Percentiles rank a stretch among this genome's conserved stretches.
Conservation (phyloP, 306 rosid species). For the Sindora glabra region DNA sequence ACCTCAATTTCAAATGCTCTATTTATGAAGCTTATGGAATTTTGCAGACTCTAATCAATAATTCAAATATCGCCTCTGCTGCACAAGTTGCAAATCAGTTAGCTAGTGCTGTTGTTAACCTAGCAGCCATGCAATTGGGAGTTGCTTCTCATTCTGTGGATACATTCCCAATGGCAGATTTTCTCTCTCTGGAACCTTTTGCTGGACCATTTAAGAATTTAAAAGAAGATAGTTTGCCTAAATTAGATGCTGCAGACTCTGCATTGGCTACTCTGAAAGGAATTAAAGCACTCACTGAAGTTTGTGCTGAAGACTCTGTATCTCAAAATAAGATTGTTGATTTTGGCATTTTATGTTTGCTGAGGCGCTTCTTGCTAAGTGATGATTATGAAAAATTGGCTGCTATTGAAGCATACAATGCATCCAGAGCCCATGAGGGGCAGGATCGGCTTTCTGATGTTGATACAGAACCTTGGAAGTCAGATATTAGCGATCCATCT, state of each 20-base stretch:
- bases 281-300: slow-evolving; percentile 78
- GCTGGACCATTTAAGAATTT: slow-evolving; percentile 55
- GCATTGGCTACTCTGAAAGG: slow-evolving; percentile 90
- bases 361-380: slow-evolving; percentile 71
- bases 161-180: slow-evolving; percentile 64
- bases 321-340: slow-evolving; percentile 57
- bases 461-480: slow-evolving; percentile 27
- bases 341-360: slow-evolving; percentile 67
- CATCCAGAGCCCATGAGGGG: slow-evolving; percentile 63
- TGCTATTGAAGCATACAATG: slow-evolving; percentile 84
- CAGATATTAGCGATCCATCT: slow-evolving; percentile 46
- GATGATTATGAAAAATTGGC: slow-evolving; percentile 95
- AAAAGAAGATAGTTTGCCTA: slow-evolving; percentile 54
- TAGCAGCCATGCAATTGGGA: slow-evolving; percentile 58
- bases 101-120: slow-evolving; percentile 70
- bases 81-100: slow-evolving; percentile 69
- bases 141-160: slow-evolving; percentile 41
- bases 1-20: neutral
- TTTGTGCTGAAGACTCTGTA: slow-evolving; percentile 55
- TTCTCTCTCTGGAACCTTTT: slow-evolving; percentile 73
- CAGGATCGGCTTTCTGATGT: slow-evolving; percentile 43
- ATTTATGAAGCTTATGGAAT: neutral
- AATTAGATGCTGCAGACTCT: slow-evolving; percentile 88
- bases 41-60: slow-evolving; percentile 83
- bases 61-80: slow-evolving; percentile 66